These are phyloP conservation scores for Arctium minus DNA, from an alignment of 129 eudicot genomes.

Conservation along the genomic window DNA sequence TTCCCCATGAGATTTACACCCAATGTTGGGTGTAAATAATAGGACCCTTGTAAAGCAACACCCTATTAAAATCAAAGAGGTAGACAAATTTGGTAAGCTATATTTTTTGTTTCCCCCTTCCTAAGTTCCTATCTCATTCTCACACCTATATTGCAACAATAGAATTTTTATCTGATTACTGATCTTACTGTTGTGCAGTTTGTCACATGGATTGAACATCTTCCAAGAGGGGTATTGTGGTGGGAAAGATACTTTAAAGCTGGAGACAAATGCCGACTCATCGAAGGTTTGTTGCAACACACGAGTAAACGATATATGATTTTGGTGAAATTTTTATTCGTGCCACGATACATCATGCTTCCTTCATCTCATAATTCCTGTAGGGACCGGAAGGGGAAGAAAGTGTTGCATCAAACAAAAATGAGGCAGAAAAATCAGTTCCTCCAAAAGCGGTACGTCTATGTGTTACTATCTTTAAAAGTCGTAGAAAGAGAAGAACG, in stretches of 20 bases:
- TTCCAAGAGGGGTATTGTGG: slow-evolving; percentile 69
- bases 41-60: too few species aligned
- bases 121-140: too few species aligned
- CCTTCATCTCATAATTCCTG: slow-evolving; percentile 15
- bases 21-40: too few species aligned
- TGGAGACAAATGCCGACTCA: slow-evolving; percentile 72
- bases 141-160: background rate
- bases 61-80: background rate
- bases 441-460: slow-evolving; percentile 50
- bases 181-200: slow-evolving; percentile 37
- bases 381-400: slow-evolving; percentile 49
- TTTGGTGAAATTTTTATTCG: background rate
- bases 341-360: background rate
- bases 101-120: too few species aligned
- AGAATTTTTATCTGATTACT: background rate
- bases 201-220: slow-evolving; percentile 90
- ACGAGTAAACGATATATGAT: background rate
- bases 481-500: background rate
- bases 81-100: too few species aligned
- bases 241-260: slow-evolving; percentile 63
- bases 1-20: too few species aligned
- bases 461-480: background rate
- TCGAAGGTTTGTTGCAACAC: slow-evolving; percentile 52
- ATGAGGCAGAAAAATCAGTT: slow-evolving; percentile 57
- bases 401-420: slow-evolving; percentile 45